Base-by-base conservation (phyloP, 169 alveolate species). In the Cryptosporidium baileyi region DNA sequence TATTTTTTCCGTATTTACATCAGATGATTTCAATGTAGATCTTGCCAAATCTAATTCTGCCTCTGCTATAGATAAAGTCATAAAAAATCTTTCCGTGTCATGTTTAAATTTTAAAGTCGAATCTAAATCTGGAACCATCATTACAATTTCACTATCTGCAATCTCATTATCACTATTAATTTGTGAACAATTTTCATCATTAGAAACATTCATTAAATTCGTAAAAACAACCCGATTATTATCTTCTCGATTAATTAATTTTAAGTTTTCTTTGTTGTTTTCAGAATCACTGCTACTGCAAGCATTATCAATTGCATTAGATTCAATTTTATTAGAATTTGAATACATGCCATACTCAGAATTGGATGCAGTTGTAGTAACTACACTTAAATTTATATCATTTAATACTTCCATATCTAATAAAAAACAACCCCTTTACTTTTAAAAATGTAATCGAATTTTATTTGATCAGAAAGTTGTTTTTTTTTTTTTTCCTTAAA, bases 51-150 rank as follows among this genome's bases (percentile, higher is more conserved):
- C 85, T 17, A 74, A 40, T 40, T 74, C 85, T 1, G 85, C 65
- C 24, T 74, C 85, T 38, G 85, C 85, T 15, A 74, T 74, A 2
- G 85, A 74, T 41, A 74, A 57, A 1, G 85, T 57, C 85, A 74
- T 74, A 74, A 52, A 74, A 41, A 74, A 74, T 54, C 67, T 74
- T 36, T 74, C 74, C 5, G 85, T 57, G 22, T 74, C 85, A 28
- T 74, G 85, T 36, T 54, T 74, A 34, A 74, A 54, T 38, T 74
- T 74, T n/a, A 74, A 47, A 3, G 74, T 74, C 9, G 85, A 74
- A 26, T 74, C 85, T 34, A 74, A 24, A 36, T 74, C 85, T 15
- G 85, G 85, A 34, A 74, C 54, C 81, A 65, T 47, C 81, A 65
- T 65, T 2, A 51, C 81, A 3, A 65, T 5, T 43, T 62, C 80